Evolutionary conservation across 192 early-diverging fungal species (phyloP).

Genomic region (Chytriomyces confervae): DNA sequence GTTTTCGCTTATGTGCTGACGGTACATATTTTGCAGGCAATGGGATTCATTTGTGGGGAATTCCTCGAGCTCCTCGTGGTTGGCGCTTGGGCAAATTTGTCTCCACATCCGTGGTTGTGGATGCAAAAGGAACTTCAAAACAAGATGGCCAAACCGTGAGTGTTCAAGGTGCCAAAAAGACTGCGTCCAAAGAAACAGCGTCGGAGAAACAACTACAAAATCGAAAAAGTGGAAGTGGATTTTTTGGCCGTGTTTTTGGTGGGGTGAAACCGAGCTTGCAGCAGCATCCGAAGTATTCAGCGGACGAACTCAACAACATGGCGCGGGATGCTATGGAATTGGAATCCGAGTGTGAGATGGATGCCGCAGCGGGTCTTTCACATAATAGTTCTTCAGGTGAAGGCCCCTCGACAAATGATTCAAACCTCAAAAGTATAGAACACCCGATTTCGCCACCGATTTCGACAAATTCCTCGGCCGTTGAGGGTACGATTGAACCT

Average conservation of each 20-base stretch:
- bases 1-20: not conserved
- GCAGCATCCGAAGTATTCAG: constrained; percentile 31
- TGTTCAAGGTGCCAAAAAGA: not conserved
- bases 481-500: no score
- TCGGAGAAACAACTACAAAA: not conserved
- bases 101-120: not conserved
- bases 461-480: no score
- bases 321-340: constrained; percentile 29
- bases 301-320: constrained; percentile 29
- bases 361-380: not conserved
- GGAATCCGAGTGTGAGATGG: not conserved
- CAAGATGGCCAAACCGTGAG: not conserved
- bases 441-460: no score
- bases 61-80: constrained; percentile 26
- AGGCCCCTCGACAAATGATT: no score
- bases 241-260: constrained; percentile 7
- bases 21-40: not conserved
- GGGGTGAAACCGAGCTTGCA: constrained; percentile 9
- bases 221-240: not conserved
- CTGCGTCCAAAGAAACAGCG: not conserved
- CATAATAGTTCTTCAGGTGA: no score
- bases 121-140: no score
- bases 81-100: constrained; percentile 26
- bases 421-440: no score
- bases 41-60: constrained; percentile 22